Base-by-base conservation (phyloP, 2,329 filamentous ascomycete species). In the Colletotrichum sp. region DNA sequence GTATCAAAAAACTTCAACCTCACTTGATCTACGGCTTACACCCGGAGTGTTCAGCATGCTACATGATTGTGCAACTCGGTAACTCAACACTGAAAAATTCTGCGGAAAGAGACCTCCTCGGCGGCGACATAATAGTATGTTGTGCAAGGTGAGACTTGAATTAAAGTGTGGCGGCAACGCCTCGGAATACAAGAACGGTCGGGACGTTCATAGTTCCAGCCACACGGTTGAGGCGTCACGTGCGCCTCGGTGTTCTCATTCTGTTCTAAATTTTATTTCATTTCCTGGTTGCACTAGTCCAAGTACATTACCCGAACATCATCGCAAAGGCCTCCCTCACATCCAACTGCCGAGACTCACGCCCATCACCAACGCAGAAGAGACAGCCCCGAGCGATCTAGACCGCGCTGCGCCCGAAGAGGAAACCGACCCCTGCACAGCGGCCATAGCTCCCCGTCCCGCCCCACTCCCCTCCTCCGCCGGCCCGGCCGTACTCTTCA, bases 391-490 rank as follows among this genome's bases (percentile, higher is more conserved):
- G 52, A 74, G 44, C 15, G 49, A 8, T 24, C 28, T 34, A 7
- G 32, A 39, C 16, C n/a, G 57, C 49, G 13, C 57, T 24, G 30
- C 52, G 18, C 64, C 64, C 13, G 49, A 73, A 73, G 65, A 52
- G 70, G 70, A 60, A 69, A 71, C 59, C 52, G 70, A 34, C 15
- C 13, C 57, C 52, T 71, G 34, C 44, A 57, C 70, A 28, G 44
- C 64, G 15, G 59, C 70, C 59, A 67, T 49, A 26, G 57, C 44
- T 55, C 59, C 55, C 32, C 13, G 30, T 18, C 32, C 28, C 32
- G 16, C 32, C 9, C 44, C 52, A 60, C 18, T 10, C 32, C 15
- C 32, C 39, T 44, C 59, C 63, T 16, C 24, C 8, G 6, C 34
- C 67, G 26, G 3, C 34, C 64, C 72, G 69, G 62, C 36, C 13